Conservation (phyloP, 495 filamentous ascomycete species). For the Aspergillus ostianus region DNA sequence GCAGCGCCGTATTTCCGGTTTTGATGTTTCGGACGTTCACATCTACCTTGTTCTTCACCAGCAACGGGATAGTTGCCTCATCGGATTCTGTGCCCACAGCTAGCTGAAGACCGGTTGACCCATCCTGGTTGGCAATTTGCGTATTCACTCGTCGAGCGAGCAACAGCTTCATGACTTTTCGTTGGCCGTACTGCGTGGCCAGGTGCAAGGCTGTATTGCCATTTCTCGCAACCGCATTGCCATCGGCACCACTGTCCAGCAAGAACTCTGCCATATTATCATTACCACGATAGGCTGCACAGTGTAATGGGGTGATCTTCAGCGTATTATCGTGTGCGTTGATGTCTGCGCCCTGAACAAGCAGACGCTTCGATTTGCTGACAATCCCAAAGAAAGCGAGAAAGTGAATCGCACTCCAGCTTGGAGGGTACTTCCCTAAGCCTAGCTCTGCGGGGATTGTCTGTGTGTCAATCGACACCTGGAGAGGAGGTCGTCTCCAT, state of each 20-base stretch:
- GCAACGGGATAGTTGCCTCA: slow-evolving; percentile 29
- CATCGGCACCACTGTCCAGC: slow-evolving; percentile 26
- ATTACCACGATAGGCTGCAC: slow-evolving; percentile 36
- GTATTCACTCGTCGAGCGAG: slow-evolving; percentile 20
- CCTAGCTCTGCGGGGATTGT: slow-evolving; percentile 25
- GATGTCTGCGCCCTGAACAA: slow-evolving; percentile 31
- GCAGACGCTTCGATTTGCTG: slow-evolving; percentile 24
- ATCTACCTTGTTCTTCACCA: slow-evolving; percentile 25
- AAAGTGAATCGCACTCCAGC: slow-evolving; percentile 34
- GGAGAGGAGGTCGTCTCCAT: slow-evolving; percentile 32
- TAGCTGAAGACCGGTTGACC: slow-evolving; percentile 24
- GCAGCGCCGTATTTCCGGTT: slow-evolving; percentile 34
- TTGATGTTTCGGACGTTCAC: slow-evolving; percentile 28
- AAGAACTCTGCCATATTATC: slow-evolving; percentile 41
- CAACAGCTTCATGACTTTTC: slow-evolving; percentile 28
- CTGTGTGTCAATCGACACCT: slow-evolving; percentile 6
- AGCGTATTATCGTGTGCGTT: slow-evolving; percentile 25
- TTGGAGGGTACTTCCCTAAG: slow-evolving; percentile 23
- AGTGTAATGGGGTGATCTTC: slow-evolving; percentile 30
- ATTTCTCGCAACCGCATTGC: slow-evolving; percentile 20
- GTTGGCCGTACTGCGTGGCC: slow-evolving; percentile 26
- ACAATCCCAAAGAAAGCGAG: slow-evolving; percentile 31
- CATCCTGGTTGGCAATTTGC: slow-evolving; percentile 17
- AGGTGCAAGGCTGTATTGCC: slow-evolving; percentile 33
- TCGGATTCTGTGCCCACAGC: slow-evolving; percentile 31